Evolutionary conservation across 371 early-diverging fungal genomes (phyloP).

Genomic region (Mucor lusitanicus): DNA sequence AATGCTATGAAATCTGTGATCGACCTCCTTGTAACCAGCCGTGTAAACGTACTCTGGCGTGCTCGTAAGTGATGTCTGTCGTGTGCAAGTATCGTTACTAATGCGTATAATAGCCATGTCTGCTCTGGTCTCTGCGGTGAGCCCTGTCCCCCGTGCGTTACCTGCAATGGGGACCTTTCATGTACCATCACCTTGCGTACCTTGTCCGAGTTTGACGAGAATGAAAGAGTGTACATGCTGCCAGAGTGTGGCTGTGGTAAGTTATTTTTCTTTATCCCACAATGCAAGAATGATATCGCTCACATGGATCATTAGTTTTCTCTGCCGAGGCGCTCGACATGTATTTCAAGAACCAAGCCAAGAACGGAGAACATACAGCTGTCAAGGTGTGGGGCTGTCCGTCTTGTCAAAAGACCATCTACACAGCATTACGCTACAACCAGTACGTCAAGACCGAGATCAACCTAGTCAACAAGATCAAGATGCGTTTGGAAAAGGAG

Average conservation of each 20-base stretch:
- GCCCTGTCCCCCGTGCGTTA: constrained; percentile 44
- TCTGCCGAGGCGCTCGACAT: constrained; percentile 40
- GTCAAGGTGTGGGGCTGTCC: constrained; percentile 56
- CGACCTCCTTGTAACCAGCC: constrained; percentile 42
- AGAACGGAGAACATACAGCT: constrained; percentile 46
- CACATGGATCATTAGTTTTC: constrained; percentile 30
- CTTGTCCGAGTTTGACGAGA: constrained; percentile 38
- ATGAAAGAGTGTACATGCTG: constrained; percentile 37
- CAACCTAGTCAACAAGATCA: constrained; percentile 44
- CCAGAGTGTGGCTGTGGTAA: constrained; percentile 57
- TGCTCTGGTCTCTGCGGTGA: constrained; percentile 55
- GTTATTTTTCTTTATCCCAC: no score
- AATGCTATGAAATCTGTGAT: constrained; percentile 51
- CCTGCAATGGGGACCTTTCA: constrained; percentile 24
- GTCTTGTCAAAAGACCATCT: constrained; percentile 40
- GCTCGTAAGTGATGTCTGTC: constrained; percentile 32
- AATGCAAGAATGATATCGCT: not conserved
- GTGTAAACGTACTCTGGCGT: constrained; percentile 27
- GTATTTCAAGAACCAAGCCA: constrained; percentile 42
- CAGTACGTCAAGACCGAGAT: constrained; percentile 47
- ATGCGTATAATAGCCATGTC: constrained; percentile 27
- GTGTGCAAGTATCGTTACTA: not conserved
- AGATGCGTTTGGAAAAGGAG: constrained; percentile 30
- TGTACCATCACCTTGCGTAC: constrained; percentile 42
- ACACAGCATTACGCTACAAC: constrained; percentile 44